These are phyloP conservation scores for Flueggea neowawraea DNA, from an alignment of 441 rosid genomes.

Conservation along the genomic window DNA sequence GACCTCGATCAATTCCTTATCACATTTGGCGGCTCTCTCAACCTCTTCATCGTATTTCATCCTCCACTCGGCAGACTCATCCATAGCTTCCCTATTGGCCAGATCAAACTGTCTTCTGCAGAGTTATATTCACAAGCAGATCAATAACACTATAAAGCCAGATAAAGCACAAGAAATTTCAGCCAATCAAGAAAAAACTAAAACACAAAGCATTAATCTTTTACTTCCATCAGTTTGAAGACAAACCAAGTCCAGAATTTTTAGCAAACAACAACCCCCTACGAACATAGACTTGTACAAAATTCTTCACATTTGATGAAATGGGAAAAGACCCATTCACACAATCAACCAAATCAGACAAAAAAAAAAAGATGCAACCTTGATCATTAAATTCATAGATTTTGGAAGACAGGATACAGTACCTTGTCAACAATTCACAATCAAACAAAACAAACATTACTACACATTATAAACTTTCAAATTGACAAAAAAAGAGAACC, in stretches of 20 bases:
- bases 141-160: neutral
- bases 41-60: slow-evolving; percentile 64
- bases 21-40: slow-evolving; percentile 62
- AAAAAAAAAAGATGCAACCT: neutral
- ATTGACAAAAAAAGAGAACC: slow-evolving; percentile 31
- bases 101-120: slow-evolving; percentile 88
- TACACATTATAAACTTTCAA: neutral
- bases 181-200: neutral
- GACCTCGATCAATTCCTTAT: slow-evolving; percentile 60
- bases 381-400: neutral
- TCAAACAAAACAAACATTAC: neutral
- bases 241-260: neutral
- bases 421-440: neutral
- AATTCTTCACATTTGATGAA: neutral
- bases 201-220: neutral
- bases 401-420: neutral
- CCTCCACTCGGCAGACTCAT: slow-evolving; percentile 98
- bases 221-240: neutral
- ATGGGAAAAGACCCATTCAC: slow-evolving; percentile 1
- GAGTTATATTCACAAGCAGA: slow-evolving; percentile 8
- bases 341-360: slow-evolving; percentile 1
- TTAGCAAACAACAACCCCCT: too few relatives aligned
- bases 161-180: neutral
- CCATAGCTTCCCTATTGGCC: slow-evolving; percentile 90
- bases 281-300: neutral